phyloP scores from a whole-genome alignment of 495 filamentous ascomycete genomes.

The Trichoderma asperelloides region DNA sequence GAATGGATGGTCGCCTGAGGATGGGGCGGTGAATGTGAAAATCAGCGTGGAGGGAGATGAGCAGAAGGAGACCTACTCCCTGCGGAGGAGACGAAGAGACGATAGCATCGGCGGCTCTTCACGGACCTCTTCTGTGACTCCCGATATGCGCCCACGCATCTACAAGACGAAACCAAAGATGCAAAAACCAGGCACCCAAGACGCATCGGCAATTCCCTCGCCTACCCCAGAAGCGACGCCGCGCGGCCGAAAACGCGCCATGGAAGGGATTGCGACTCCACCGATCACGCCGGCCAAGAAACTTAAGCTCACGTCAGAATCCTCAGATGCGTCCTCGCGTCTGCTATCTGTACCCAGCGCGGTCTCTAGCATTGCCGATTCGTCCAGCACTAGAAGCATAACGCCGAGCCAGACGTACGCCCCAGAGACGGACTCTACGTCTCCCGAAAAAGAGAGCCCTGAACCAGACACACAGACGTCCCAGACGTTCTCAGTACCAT shows the following conservation, averaged over 20 bases:
- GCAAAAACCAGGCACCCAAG: constrained; percentile 13
- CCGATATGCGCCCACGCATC: constrained; percentile 38
- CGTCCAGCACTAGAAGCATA: neutral
- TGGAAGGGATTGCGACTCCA: constrained; percentile 29
- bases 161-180: constrained; percentile 26
- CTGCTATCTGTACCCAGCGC: neutral
- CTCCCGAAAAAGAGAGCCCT: constrained; percentile 30
- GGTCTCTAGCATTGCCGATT: neutral
- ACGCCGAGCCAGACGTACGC: constrained; percentile 14
- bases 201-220: constrained; percentile 12
- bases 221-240: constrained; percentile 14
- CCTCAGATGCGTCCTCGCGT: neutral
- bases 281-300: constrained; percentile 38
- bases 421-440: constrained; percentile 30
- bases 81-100: constrained; percentile 35
- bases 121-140: constrained; percentile 37
- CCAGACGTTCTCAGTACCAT: constrained; percentile 8
- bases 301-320: constrained; percentile 25
- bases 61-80: constrained; percentile 29
- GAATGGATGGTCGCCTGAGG: constrained; percentile 68
- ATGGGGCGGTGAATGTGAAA: constrained; percentile 29
- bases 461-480: constrained; percentile 29
- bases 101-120: constrained; percentile 31
- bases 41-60: constrained; percentile 34
- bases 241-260: constrained; percentile 25